A percentile compares a stretch with the other conserved stretches of the same genome.
Evolutionary conservation across 306 rosid genomes (phyloP).

Genomic region (Biancaea sappan): DNA sequence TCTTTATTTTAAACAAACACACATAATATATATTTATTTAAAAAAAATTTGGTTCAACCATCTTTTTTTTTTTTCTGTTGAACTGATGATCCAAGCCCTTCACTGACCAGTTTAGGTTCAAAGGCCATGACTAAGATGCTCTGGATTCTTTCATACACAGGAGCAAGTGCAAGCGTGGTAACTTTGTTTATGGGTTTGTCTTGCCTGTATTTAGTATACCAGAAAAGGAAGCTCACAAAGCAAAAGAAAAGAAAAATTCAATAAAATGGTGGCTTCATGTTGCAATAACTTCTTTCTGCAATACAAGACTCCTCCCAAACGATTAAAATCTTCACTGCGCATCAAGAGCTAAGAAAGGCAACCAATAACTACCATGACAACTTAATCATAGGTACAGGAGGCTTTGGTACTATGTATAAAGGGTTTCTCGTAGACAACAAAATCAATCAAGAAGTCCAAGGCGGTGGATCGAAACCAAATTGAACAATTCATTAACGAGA

Average conservation of each 20-base stretch:
- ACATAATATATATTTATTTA: too few species aligned
- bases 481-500: constrained; percentile 21
- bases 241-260: constrained; percentile 31
- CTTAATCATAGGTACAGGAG: constrained; percentile 9
- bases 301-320: background rate
- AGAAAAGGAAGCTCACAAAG: constrained; percentile 33
- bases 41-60: too few species aligned
- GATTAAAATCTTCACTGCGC: background rate
- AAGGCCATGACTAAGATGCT: too few species aligned
- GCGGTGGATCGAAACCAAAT: background rate
- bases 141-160: too few species aligned
- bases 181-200: too few species aligned
- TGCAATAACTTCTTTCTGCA: constrained; percentile 29
- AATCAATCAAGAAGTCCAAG: constrained; percentile 14
- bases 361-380: background rate
- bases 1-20: too few species aligned
- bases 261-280: constrained; percentile 38
- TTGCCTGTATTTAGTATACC: background rate
- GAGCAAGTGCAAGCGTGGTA: too few species aligned
- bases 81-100: too few species aligned
- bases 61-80: too few species aligned
- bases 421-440: background rate
- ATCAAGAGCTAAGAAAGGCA: background rate
- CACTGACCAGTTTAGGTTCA: too few species aligned
- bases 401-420: constrained; percentile 10